phyloP scores from a whole-genome alignment of 2,329 filamentous ascomycete genomes.

The Furcasterigmium furcatum region DNA sequence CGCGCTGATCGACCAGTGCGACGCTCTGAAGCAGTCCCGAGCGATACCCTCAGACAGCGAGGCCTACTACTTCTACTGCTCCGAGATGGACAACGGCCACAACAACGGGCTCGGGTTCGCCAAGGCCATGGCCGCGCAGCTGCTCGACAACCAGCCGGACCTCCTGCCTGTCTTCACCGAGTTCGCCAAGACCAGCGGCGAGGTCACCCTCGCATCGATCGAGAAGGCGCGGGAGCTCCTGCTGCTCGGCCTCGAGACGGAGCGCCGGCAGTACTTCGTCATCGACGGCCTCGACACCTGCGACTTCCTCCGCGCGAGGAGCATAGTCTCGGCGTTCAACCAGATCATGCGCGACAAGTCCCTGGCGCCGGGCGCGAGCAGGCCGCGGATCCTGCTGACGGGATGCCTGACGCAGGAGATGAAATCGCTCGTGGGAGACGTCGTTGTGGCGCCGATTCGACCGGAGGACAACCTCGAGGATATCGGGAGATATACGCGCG shows the following conservation, averaged over 20 bases:
- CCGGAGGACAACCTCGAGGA: constrained; percentile 1
- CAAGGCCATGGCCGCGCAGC: constrained; percentile 26
- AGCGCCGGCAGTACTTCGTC: constrained; percentile 28
- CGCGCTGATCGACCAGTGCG: constrained; percentile 26
- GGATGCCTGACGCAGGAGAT: constrained; percentile 25
- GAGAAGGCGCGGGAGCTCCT: constrained; percentile 23
- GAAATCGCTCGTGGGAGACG: constrained; percentile 14
- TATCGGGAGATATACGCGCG: constrained; percentile 4
- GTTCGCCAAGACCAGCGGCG: constrained; percentile 18
- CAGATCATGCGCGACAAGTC: constrained; percentile 1
- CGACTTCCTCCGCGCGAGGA: constrained; percentile 2
- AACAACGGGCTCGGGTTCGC: constrained; percentile 23
- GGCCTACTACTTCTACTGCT: constrained; percentile 37
- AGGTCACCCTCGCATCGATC: constrained; percentile 18
- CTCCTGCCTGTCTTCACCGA: constrained; percentile 24
- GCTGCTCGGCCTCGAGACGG: constrained; percentile 21
- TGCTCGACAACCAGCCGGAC: constrained; percentile 19
- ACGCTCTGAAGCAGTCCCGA: constrained; percentile 1
- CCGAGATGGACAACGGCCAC: constrained; percentile 20
- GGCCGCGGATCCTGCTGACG: constrained; percentile 24
- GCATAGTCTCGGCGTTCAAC: neutral
- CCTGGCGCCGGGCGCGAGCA: constrained; percentile 5
- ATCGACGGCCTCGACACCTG: constrained; percentile 44
- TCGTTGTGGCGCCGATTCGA: constrained; percentile 4
- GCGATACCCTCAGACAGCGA: constrained; percentile 10